phyloP scores from a whole-genome alignment of 169 alveolate genomes.

The Eimeria tenella region DNA sequence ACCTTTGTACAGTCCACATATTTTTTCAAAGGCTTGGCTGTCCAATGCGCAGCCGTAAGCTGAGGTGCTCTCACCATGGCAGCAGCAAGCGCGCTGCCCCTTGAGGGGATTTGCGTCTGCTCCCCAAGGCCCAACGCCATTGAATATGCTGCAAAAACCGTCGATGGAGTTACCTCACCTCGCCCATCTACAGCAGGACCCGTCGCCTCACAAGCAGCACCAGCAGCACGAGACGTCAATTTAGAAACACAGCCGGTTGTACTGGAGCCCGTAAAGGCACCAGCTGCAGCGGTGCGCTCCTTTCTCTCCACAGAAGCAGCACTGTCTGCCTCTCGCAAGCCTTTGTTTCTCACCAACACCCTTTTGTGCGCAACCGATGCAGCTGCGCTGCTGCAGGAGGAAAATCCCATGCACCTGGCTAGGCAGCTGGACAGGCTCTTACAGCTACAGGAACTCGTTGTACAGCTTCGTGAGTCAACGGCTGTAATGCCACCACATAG shows the following conservation, averaged over 20 bases:
- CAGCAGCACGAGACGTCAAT: neutral
- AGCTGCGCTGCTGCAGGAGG: conserved; percentile 14
- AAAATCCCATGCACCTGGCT: conserved; percentile 1
- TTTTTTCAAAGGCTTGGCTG: too few relatives aligned
- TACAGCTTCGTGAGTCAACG: neutral
- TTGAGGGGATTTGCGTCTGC: too few relatives aligned
- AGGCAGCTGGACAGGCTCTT: conserved; percentile 17
- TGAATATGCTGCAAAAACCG: too few relatives aligned
- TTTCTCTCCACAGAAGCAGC: neutral
- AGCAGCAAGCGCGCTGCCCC: neutral
- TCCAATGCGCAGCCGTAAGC: too few relatives aligned
- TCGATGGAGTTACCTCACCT: neutral
- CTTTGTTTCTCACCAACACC: neutral
- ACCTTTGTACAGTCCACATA: too few relatives aligned
- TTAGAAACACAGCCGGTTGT: too few relatives aligned
- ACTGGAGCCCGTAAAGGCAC: neutral
- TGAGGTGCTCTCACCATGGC: neutral
- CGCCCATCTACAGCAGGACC: neutral
- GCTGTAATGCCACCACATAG: neutral
- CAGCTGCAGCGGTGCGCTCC: neutral
- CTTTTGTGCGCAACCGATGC: conserved; percentile 22
- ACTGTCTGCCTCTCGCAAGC: neutral
- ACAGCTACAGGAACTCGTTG: conserved; percentile 13
- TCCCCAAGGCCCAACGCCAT: too few relatives aligned
- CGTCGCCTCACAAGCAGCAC: neutral